Base-by-base conservation (phyloP, 345 rosid genomes). In the Limnanthes douglasii region DNA sequence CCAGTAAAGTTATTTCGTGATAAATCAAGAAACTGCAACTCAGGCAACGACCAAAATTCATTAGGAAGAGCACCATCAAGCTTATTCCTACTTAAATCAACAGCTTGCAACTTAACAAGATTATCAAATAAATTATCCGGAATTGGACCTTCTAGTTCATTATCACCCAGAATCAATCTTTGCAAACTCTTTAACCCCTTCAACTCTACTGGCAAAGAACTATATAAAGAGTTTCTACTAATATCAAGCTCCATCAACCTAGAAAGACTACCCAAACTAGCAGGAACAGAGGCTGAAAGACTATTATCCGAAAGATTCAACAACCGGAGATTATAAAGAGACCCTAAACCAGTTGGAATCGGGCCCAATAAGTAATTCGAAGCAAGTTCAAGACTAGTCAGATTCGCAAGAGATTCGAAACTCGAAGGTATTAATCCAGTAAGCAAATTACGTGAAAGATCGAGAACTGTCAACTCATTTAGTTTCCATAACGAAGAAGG, bases 1-100 rank as follows among this genome's bases (percentile, higher is more conserved):
- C 85, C 82, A 8, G 85, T 74, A 56, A 90, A 84, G 51, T 84
- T 77, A 51, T 90, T 90, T 48, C 59, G 52, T 9, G 98, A 74
- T 31, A 79, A 37, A 46, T 84, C 95, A 23, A 90, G 74, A 34
- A 77, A 11, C 44, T 11, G 50, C 51, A 90, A 47, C 9, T 42
- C 59, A 0, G 92, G 73, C 44, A 80, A 16, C 29, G 73, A 66
- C 92, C 92, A 80, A 34, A 62, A 51, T 29, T 18, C 55, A 19
- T 41, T 44, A 19, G 96, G 78, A 41, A 78, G 43, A 23, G 8
- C 31, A 51, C 88, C 96, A n/a, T 37, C 36, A 55, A 85, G 69
- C 45, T 24, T 42, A 48, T 70, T 77, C 34, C 50, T 36, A 59
- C 61, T 56, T 36, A 90, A 53, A 57, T 60, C 72, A 26, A 84